Percentiles rank a stretch among this genome's conserved stretches.
phyloP scores from a whole-genome alignment of 2,329 filamentous ascomycete species.

The Macrophomina phaseolina region DNA sequence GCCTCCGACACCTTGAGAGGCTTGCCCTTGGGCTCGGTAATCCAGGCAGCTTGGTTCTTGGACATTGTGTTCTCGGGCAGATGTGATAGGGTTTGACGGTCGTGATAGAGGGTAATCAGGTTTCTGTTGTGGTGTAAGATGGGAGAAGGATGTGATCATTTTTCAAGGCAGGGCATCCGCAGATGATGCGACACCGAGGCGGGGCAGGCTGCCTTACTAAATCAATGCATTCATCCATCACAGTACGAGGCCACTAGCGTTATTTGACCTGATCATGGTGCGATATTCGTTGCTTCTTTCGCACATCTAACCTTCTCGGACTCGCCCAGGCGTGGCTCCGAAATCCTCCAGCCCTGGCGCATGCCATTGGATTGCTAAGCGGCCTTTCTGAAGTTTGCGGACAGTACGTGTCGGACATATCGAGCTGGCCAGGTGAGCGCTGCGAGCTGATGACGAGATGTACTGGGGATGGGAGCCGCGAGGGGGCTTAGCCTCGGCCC shows the following conservation, averaged over 20 bases:
- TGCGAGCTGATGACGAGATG: constrained; percentile 8
- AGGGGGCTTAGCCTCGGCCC: constrained; percentile 2
- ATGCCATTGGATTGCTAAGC: constrained; percentile 4
- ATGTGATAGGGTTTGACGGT: not conserved
- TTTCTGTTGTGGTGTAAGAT: not conserved
- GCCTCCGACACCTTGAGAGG: constrained; percentile 40
- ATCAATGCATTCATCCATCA: not conserved
- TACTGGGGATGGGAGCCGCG: not conserved
- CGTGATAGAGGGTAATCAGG: not conserved
- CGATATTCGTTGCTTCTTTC: not conserved
- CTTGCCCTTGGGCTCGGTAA: constrained; percentile 38
- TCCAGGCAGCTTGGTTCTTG: constrained; percentile 42
- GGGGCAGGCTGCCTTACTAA: constrained; percentile 4
- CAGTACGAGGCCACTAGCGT: not conserved
- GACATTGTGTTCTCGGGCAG: not conserved
- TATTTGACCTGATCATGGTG: not conserved
- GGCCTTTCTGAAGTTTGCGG: not conserved
- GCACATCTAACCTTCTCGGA: not conserved
- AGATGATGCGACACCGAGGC: not conserved
- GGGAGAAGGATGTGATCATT: not conserved
- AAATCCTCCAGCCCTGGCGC: not conserved
- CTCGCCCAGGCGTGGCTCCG: no score
- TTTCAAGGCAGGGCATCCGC: not conserved
- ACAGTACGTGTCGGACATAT: not conserved
- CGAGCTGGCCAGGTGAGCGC: no score